A percentile compares a stretch with the other conserved stretches of the same genome.
phyloP scores from a whole-genome alignment of 345 rosid species.

The Durio zibethinus region DNA sequence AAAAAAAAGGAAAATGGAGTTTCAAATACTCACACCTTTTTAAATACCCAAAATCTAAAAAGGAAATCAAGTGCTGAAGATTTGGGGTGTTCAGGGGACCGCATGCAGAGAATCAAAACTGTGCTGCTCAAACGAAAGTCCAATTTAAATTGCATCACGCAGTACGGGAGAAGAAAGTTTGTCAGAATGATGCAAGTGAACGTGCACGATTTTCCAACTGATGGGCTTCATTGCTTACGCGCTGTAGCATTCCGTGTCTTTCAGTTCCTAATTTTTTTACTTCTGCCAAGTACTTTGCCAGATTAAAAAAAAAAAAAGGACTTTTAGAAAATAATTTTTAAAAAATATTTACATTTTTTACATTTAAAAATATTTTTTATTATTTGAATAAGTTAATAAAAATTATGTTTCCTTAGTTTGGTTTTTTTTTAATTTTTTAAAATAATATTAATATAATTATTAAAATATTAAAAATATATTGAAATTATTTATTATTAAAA shows the following conservation, averaged over 20 bases:
- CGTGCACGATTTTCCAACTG: constrained; percentile 29
- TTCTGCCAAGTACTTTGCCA: no score
- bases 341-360: no score
- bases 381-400: no score
- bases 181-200: constrained; percentile 46
- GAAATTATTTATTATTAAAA: no score
- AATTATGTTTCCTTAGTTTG: no score
- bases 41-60: not conserved
- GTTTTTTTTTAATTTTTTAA: no score
- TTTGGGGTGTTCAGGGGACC: not conserved
- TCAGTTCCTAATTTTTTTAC: not conserved
- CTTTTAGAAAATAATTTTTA: no score
- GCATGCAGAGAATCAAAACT: not conserved
- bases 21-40: not conserved
- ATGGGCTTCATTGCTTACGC: not conserved
- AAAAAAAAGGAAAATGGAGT: no score
- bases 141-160: constrained; percentile 26
- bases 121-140: constrained; percentile 1
- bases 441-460: no score
- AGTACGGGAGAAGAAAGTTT: constrained; percentile 27
- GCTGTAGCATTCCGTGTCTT: not conserved
- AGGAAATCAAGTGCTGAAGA: not conserved
- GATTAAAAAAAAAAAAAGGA: no score
- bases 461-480: no score
- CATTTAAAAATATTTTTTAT: no score